A percentile compares a stretch with the other conserved stretches of the same genome.
Conservation (phyloP, 345 rosid genomes). For the Bretschneidera sinensis region DNA sequence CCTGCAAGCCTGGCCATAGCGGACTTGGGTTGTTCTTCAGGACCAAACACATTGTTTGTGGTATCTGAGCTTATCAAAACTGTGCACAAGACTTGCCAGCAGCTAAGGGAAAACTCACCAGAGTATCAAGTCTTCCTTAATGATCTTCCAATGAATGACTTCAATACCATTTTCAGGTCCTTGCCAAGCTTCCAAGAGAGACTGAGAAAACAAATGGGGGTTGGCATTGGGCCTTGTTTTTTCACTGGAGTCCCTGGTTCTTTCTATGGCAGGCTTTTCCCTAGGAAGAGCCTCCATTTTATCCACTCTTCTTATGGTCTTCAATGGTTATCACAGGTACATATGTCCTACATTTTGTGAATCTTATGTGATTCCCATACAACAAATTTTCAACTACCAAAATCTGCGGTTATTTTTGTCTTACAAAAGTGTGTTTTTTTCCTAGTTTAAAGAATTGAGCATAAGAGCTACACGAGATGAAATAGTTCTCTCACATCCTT, state of each 20-base stretch:
- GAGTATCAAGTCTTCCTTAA: slow-evolving; percentile 46
- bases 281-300: slow-evolving; percentile 15
- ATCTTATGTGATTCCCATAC: too few relatives aligned
- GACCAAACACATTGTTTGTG: slow-evolving; percentile 39
- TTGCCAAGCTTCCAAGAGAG: slow-evolving; percentile 15
- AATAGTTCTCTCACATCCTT: too few relatives aligned
- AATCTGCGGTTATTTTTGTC: too few relatives aligned
- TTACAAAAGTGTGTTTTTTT: too few relatives aligned
- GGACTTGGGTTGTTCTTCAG: not conserved
- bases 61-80: slow-evolving; percentile 10
- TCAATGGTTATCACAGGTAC: slow-evolving; percentile 49
- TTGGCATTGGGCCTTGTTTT: not conserved
- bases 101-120: slow-evolving; percentile 19
- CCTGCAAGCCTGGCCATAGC: not conserved
- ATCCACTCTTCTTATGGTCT: slow-evolving; percentile 48
- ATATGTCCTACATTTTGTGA: too few relatives aligned
- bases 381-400: too few relatives aligned
- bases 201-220: slow-evolving; percentile 17
- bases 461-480: too few relatives aligned
- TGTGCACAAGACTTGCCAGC: slow-evolving; percentile 19
- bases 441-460: too few relatives aligned
- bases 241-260: slow-evolving; percentile 4
- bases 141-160: slow-evolving; percentile 50
- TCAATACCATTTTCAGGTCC: slow-evolving; percentile 26
- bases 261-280: slow-evolving; percentile 6